phyloP scores from a whole-genome alignment of 352 stramenopile species.

The Elongisporangium prolatum region DNA sequence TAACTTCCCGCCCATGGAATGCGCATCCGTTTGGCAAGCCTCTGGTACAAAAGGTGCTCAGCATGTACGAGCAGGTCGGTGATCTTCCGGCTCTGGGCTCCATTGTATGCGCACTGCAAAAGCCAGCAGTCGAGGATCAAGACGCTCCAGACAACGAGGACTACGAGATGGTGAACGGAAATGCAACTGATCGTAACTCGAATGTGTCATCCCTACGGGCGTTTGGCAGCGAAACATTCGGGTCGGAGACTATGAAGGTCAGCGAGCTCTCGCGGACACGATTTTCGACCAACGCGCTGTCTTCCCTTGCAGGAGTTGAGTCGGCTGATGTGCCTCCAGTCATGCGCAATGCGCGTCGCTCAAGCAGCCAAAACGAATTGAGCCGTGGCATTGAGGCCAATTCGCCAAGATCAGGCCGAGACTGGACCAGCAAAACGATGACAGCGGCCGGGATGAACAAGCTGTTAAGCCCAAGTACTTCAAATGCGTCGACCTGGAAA shows the following conservation, averaged over 20 bases:
- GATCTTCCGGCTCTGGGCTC: slow-evolving; percentile 73
- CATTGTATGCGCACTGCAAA: slow-evolving; percentile 61
- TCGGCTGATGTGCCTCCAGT: slow-evolving; percentile 30
- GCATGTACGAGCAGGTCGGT: slow-evolving; percentile 75
- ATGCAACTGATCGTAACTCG: neutral
- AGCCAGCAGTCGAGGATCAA: slow-evolving; percentile 10
- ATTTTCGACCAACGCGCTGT: slow-evolving; percentile 33
- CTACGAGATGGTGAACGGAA: neutral
- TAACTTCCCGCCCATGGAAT: slow-evolving; percentile 63
- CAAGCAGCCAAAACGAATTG: slow-evolving; percentile 62
- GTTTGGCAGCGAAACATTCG: neutral
- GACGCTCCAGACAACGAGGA: neutral
- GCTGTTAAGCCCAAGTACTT: slow-evolving; percentile 5
- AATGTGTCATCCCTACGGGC: neutral
- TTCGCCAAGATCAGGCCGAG: neutral
- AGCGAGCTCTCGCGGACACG: slow-evolving; percentile 9
- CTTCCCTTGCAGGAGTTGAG: slow-evolving; percentile 21
- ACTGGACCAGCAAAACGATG: slow-evolving; percentile 2
- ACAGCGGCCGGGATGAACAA: slow-evolving; percentile 2
- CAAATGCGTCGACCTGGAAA: slow-evolving; percentile 30
- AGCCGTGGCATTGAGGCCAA: slow-evolving; percentile 5
- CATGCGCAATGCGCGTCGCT: slow-evolving; percentile 47
- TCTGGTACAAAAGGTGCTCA: slow-evolving; percentile 70
- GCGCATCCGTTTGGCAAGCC: slow-evolving; percentile 76
- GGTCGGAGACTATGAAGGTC: neutral